These are phyloP conservation scores for Aspergillus pseudoterreus DNA, from an alignment of 2,329 filamentous ascomycete species.

Conservation along the genomic window DNA sequence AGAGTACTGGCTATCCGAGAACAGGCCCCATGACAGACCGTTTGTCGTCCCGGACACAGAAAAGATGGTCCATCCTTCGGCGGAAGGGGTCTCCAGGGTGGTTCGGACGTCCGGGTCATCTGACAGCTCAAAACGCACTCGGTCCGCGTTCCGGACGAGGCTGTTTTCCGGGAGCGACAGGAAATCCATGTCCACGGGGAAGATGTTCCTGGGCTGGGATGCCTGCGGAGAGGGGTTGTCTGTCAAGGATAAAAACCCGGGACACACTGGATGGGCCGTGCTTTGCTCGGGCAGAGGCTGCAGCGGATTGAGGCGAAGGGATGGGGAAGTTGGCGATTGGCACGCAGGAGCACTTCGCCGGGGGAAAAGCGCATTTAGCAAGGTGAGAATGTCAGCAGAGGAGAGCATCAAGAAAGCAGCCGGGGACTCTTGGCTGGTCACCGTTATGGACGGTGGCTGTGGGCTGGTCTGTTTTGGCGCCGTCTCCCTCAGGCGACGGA, in stretches of 20 bases:
- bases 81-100: conserved; percentile 68
- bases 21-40: conserved; percentile 63
- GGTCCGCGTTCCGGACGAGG: conserved; percentile 32
- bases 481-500: conserved; percentile 24
- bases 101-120: conserved; percentile 47
- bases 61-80: conserved; percentile 77
- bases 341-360: conserved; percentile 23
- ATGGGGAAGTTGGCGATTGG: conserved; percentile 23
- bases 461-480: conserved; percentile 3
- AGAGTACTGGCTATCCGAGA: conserved; percentile 60
- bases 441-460: conserved; percentile 41
- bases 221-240: conserved; percentile 7
- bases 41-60: conserved; percentile 73
- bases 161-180: conserved; percentile 22
- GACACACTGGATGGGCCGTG: no score
- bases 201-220: conserved; percentile 24
- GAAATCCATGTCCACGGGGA: conserved; percentile 29
- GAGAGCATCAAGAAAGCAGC: conserved; percentile 72
- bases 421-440: conserved; percentile 17
- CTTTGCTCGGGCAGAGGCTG: conserved; percentile 18
- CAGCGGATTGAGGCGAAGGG: conserved; percentile 20
- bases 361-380: conserved; percentile 81
- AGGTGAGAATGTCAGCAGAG: conserved; percentile 71
- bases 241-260: no score
- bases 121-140: conserved; percentile 40